These are phyloP conservation scores for Papiliotrema laurentii DNA, from an alignment of 1,284 basidiomycete genomes.

Conservation along the genomic window DNA sequence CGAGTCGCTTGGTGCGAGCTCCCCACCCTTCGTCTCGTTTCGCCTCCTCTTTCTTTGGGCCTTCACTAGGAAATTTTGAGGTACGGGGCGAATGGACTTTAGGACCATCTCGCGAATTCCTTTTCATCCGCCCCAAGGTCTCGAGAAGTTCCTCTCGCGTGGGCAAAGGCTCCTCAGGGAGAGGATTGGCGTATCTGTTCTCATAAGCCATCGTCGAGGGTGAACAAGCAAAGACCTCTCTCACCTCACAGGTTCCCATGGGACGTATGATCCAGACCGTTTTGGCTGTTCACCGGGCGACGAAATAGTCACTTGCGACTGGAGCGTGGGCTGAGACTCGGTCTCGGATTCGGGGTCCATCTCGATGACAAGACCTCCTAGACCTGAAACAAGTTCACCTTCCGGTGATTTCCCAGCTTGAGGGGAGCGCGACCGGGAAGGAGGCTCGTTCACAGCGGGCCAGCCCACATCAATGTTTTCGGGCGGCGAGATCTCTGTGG, in stretches of 20 bases:
- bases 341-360: neutral
- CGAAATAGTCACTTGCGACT: neutral
- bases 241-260: slow-evolving; percentile 7
- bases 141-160: neutral
- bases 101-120: no score
- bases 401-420: neutral
- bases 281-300: neutral
- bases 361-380: neutral
- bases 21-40: no score
- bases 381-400: neutral
- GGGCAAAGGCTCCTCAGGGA: neutral
- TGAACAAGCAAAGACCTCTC: neutral
- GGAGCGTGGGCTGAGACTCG: neutral
- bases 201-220: neutral
- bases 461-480: slow-evolving; percentile 30
- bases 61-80: no score
- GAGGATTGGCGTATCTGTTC: neutral
- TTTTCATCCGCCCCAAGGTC: neutral
- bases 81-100: no score
- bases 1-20: neutral
- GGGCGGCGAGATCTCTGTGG: slow-evolving; percentile 13
- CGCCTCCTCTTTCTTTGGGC: neutral
- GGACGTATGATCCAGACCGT: slow-evolving; percentile 2
- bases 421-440: neutral
- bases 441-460: slow-evolving; percentile 2